Percentiles rank a stretch among this genome's conserved stretches.
Conservation (phyloP, 768 basidiomycete genomes). For the Kwoniella europaea region DNA sequence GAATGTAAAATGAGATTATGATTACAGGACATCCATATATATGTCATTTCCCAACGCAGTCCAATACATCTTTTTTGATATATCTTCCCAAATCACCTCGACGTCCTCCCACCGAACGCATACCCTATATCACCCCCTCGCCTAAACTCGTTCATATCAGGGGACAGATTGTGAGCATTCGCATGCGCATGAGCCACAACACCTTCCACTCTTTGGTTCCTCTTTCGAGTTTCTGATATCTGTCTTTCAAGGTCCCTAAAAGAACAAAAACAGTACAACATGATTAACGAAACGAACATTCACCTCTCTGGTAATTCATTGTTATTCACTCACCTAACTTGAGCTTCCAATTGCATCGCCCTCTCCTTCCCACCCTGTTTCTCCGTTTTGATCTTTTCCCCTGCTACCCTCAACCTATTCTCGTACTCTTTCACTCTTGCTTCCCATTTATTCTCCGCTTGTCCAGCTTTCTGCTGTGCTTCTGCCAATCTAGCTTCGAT, state of each 20-base stretch:
- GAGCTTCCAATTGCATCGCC: constrained; percentile 54
- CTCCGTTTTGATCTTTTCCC: constrained; percentile 91
- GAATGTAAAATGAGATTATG: background rate
- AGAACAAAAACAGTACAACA: background rate
- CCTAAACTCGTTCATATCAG: constrained; percentile 5
- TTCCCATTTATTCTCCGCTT: constrained; percentile 88
- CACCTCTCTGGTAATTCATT: background rate
- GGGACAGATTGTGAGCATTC: constrained; percentile 37
- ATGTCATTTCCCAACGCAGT: no score
- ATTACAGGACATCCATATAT: no score
- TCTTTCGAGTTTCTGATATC: constrained; percentile 76
- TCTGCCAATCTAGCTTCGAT: constrained; percentile 82
- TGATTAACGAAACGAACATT: background rate
- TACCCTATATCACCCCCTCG: constrained; percentile 6
- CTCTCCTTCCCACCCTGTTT: constrained; percentile 88
- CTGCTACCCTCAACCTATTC: constrained; percentile 74
- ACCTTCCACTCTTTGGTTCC: constrained; percentile 60
- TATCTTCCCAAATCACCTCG: background rate
- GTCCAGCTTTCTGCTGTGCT: constrained; percentile 72
- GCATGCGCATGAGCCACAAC: constrained; percentile 47
- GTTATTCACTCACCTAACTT: constrained; percentile 48
- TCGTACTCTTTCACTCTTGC: constrained; percentile 94
- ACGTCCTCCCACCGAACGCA: constrained; percentile 10
- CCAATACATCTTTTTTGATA: no score
- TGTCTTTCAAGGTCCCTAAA: constrained; percentile 75